These are phyloP conservation scores for Colletotrichum higginsianum DNA, from an alignment of 2,329 filamentous ascomycete species.

Conservation along the genomic window DNA sequence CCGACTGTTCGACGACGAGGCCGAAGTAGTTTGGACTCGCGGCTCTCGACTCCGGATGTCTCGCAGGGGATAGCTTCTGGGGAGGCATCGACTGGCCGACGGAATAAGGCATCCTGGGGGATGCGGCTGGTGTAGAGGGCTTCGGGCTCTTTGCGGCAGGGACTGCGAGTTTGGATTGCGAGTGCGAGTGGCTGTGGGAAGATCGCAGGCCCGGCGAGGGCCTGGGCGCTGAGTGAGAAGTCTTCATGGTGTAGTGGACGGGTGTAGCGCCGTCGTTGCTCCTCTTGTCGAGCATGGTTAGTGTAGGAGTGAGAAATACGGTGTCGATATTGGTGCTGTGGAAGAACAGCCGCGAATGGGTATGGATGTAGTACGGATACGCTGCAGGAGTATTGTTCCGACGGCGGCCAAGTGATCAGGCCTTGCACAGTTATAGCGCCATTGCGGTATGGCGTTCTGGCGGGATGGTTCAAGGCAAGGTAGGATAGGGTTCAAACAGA, in stretches of 20 bases:
- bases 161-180: conserved; percentile 58
- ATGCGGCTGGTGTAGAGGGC: conserved; percentile 66
- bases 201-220: conserved; percentile 53
- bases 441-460: conserved; percentile 27
- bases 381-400: conserved; percentile 36
- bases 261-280: conserved; percentile 51
- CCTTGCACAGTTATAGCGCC: conserved; percentile 38
- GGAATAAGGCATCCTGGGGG: conserved; percentile 67
- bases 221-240: conserved; percentile 51
- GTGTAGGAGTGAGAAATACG: conserved; percentile 33
- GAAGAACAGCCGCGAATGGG: not conserved
- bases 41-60: conserved; percentile 57
- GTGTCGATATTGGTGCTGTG: not conserved
- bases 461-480: conserved; percentile 22
- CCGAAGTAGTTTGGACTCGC: conserved; percentile 92
- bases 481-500: conserved; percentile 39
- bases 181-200: conserved; percentile 54
- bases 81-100: conserved; percentile 70
- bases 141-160: conserved; percentile 52
- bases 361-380: conserved; percentile 12
- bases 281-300: conserved; percentile 53
- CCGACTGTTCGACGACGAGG: conserved; percentile 73
- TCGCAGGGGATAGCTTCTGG: conserved; percentile 60
- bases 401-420: conserved; percentile 41
- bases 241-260: conserved; percentile 64